Evolutionary conservation across 2,329 filamentous ascomycete genomes (phyloP).

Genomic region (Metarhizium guizhouense): DNA sequence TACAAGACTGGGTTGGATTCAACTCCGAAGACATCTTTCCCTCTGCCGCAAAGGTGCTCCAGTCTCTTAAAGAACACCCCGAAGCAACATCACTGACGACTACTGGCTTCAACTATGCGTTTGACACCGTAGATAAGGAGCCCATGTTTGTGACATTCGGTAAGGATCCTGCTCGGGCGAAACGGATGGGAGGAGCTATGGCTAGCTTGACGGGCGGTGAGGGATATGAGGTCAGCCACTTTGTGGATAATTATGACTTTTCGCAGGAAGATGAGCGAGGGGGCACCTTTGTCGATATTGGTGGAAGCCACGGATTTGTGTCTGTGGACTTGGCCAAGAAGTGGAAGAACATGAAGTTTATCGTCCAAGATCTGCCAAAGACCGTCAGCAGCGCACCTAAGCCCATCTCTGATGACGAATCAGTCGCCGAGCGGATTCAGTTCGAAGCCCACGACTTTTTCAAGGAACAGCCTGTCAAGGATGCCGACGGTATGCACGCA

Average conservation of each 20-base stretch:
- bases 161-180: slow-evolving; percentile 36
- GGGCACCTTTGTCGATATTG: slow-evolving; percentile 48
- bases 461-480: slow-evolving; percentile 41
- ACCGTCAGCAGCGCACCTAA: slow-evolving; percentile 38
- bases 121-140: slow-evolving; percentile 39
- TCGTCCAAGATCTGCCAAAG: slow-evolving; percentile 46
- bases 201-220: slow-evolving; percentile 43
- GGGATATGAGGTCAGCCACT: slow-evolving; percentile 44
- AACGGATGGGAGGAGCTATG: slow-evolving; percentile 48
- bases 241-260: slow-evolving; percentile 47
- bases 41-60: slow-evolving; percentile 35
- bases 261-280: slow-evolving; percentile 30
- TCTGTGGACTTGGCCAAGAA: slow-evolving; percentile 42
- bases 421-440: slow-evolving; percentile 29
- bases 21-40: slow-evolving; percentile 45
- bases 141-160: slow-evolving; percentile 46
- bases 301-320: slow-evolving; percentile 50
- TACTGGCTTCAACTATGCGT: slow-evolving; percentile 43
- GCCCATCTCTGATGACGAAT: slow-evolving; percentile 28
- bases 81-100: slow-evolving; percentile 38
- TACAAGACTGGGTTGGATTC: slow-evolving; percentile 47
- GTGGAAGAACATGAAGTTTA: slow-evolving; percentile 42
- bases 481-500: slow-evolving; percentile 36
- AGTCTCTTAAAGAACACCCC: slow-evolving; percentile 34
- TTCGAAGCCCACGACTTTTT: slow-evolving; percentile 50